Conservation (phyloP, 2,329 filamentous ascomycete species). For the Aspergillus novoparasiticus region DNA sequence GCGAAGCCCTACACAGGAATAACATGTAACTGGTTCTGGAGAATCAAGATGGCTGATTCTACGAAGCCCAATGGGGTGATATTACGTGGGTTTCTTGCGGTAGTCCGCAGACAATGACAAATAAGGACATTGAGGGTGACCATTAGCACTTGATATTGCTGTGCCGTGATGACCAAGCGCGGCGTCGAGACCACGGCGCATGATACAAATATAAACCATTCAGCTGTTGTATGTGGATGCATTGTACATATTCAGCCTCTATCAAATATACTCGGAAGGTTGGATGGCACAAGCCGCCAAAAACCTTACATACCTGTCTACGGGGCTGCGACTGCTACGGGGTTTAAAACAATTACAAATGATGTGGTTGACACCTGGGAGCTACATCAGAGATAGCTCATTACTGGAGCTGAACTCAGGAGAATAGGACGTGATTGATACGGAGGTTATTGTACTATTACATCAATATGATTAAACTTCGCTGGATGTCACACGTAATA, state of each 20-base stretch:
- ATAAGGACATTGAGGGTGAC: not conserved
- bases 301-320: not conserved
- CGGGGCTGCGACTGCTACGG: not conserved
- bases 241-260: not conserved
- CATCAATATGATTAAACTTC: not conserved
- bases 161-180: not conserved
- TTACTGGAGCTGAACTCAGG: not conserved
- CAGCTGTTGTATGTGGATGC: not conserved
- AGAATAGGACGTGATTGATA: not conserved
- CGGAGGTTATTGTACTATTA: not conserved
- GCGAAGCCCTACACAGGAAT: not conserved
- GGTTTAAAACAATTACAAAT: not conserved
- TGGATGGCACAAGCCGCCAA: not conserved
- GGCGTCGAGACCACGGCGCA: not conserved
- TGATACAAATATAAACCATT: not conserved
- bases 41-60: not conserved
- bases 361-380: not conserved
- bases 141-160: not conserved
- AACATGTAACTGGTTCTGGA: not conserved
- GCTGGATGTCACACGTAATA: not conserved
- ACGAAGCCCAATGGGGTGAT: not conserved
- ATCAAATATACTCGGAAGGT: not conserved
- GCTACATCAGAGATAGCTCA: not conserved
- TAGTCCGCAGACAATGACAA: not conserved
- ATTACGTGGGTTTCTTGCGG: not conserved